phyloP scores from a whole-genome alignment of 345 rosid species.

The Syzygium oleosum region DNA sequence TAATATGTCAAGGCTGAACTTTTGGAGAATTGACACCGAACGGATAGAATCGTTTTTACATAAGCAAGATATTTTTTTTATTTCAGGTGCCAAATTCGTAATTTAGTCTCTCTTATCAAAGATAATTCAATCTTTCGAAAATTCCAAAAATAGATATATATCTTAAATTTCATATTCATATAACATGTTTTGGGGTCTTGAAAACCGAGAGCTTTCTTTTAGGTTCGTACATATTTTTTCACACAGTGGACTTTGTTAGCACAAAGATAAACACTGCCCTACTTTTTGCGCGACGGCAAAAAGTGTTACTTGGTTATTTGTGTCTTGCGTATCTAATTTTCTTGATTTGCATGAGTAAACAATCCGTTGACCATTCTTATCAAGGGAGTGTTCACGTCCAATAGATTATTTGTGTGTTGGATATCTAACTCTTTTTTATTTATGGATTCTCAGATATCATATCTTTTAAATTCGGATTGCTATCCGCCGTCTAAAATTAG shows the following conservation, averaged over 20 bases:
- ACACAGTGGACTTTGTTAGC: background rate
- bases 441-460: background rate
- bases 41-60: too few species aligned
- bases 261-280: too few species aligned
- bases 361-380: too few species aligned
- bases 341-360: too few species aligned
- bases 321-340: too few species aligned
- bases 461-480: background rate
- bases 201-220: background rate
- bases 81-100: too few species aligned
- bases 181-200: background rate
- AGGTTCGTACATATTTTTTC: too few species aligned
- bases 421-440: background rate
- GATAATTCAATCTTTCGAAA: background rate
- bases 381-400: too few species aligned
- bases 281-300: background rate
- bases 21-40: too few species aligned
- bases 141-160: background rate
- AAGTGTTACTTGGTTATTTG: background rate
- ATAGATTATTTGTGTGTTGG: background rate
- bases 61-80: too few species aligned
- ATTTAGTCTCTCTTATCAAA: too few species aligned
- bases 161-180: background rate
- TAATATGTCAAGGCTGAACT: too few species aligned
- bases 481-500: background rate